Base-by-base conservation (phyloP, 2,329 filamentous ascomycete genomes). In the Kalaharituber pfeilii region DNA sequence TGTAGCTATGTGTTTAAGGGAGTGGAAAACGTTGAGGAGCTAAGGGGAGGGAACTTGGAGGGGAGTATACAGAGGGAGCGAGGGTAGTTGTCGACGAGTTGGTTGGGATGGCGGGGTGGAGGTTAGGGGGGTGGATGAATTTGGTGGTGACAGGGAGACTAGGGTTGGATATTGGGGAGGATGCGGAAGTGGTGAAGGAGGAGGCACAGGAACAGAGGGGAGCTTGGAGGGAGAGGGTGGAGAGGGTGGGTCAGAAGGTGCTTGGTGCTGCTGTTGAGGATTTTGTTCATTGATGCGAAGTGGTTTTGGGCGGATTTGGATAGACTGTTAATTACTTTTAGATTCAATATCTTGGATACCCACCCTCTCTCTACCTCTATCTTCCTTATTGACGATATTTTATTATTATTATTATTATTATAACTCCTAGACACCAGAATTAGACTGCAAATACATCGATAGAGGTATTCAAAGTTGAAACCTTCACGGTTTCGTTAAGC, bases 71-170 rank as follows among this genome's bases (percentile, higher is more conserved):
- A 62, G 71, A 78, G 28, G 73, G 71, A 28, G 80, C 79, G 2
- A 75, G 75, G n/a, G 77, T 75, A 20, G 75, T 80, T 55, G 71
- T 85, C 47, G 78, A 85, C 66, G 65, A 76, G 56, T 77, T 82
- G 65, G 72, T 86, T 57, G 82, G 81, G 6, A 77, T 76, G 59
- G 82, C 79, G 3, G 82, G 82, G 9, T 82, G 78, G 65, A 74
- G 82, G 50, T 72, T 86, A 65, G 82, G 77, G 1, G 74, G 74
- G 20, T 84, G 79, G 78, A 68, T 84, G 57, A 80, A 84, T 63
- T 68, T 73, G 61, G 79, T 83, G 62, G 77, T 65, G 51, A 51
- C 55, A 1, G 63, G 63, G 15, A 57, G 50, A 50, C 58, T 61
- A 13, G 62, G 61, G 29, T 47, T 60, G 45, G 42, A 47, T 4